Base-by-base conservation (phyloP, 768 basidiomycete genomes). In the Trametopsis cervina region DNA sequence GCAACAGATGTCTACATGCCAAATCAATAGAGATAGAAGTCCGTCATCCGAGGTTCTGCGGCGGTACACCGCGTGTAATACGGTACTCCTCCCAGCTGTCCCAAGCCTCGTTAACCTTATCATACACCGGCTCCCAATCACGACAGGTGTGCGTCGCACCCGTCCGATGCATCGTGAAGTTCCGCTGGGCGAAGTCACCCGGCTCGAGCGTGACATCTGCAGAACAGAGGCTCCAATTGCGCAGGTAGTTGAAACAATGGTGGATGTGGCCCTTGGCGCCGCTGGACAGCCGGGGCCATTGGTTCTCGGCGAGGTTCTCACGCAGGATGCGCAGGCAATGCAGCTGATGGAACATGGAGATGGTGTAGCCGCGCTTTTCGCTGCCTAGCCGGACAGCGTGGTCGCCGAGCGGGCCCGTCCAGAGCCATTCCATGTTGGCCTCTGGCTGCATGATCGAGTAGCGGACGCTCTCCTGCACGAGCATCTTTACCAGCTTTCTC, bases 281-380 rank as follows among this genome's bases (percentile, higher is more conserved):
- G 20, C 29, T n/a, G 27, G 4, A 15, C 23, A 42, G 12, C 5
- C 22, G 15, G n/a, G 18, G 25, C 22, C 35, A 36, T 10, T 12
- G 21, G 21, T 40, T 29, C 11, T 7, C 10, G n/a, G 10, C 27
- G 9, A 52, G 27, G 17, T 25, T 21, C 15, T 10, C 15, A 9
- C 40, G 46, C 22, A 69, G 54, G 15, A 54, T 54, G 36, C 62
- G 62, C 13, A 71, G 53, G 50, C 69, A 71, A 40, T 70, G 66
- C 7, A 69, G 50, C 50, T 69, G 57, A 43, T 70, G 68, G 54
- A 64, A 69, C 62, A 70, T 66, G 4, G 68, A 55, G 40, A 70
- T 47, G 7, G 61, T 60, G 52, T 68, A 67, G 1, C 57, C 54
- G 39, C 66, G 69, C 40, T 63, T 33, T 20, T 63, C 45, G 11